Conservation (phyloP, 768 basidiomycete genomes). For the Mycena galopus region DNA sequence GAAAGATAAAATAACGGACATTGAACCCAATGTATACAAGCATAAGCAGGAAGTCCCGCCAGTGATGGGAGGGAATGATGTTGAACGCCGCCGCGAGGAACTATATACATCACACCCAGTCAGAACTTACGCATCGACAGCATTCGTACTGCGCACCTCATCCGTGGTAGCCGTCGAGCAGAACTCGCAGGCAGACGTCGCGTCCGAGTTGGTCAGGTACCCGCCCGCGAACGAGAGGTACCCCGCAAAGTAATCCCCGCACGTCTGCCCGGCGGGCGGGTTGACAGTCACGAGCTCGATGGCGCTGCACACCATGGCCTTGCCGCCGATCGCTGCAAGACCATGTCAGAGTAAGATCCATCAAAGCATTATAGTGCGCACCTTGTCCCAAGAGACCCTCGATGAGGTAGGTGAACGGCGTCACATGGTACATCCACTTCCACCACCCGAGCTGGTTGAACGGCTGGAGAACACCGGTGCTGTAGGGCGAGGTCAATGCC, state of each 20-base stretch:
- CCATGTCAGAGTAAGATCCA: not conserved
- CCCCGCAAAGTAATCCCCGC: constrained; percentile 60
- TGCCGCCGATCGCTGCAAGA: constrained; percentile 52
- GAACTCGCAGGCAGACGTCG: constrained; percentile 65
- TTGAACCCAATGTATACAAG: not conserved
- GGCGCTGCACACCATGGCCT: constrained; percentile 64
- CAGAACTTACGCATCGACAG: not conserved
- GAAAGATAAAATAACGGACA: not conserved
- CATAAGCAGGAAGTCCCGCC: not conserved
- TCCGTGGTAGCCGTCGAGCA: constrained; percentile 69
- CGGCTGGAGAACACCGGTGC: no score
- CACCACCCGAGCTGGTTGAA: no score
- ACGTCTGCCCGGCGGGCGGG: constrained; percentile 71
- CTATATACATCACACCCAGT: not conserved
- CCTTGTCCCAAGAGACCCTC: constrained; percentile 62
- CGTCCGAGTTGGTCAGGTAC: constrained; percentile 67
- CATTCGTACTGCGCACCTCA: constrained; percentile 33
- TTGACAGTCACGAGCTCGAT: constrained; percentile 73
- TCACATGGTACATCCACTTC: no score
- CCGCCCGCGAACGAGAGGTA: constrained; percentile 69
- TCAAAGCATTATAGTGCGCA: constrained; percentile 10
- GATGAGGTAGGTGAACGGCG: not conserved
- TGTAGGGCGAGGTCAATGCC: no score
- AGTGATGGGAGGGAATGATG: not conserved
- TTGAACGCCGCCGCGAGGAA: not conserved